Percentiles rank a stretch among this genome's conserved stretches.
Conservation (phyloP, 495 filamentous ascomycete genomes). For the Penicillium macrosclerotiorum region DNA sequence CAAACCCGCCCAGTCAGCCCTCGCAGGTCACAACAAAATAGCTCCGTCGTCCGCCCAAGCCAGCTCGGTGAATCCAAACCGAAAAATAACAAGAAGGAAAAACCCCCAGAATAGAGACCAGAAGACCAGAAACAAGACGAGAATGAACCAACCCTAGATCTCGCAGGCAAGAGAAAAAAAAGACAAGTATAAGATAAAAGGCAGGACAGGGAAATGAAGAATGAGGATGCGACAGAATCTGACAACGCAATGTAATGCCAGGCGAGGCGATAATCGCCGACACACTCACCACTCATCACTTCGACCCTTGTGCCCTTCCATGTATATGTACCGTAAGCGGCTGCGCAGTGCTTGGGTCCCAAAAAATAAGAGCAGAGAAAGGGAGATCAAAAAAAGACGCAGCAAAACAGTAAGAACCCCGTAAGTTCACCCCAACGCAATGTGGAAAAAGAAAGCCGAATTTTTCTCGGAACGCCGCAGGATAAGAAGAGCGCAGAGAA, state of each 20-base stretch:
- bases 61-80: slow-evolving; percentile 8
- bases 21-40: too few species aligned
- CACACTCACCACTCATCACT: too few species aligned
- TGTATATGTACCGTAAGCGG: too few species aligned
- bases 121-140: background rate
- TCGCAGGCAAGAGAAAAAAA: too few species aligned
- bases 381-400: slow-evolving; percentile 5
- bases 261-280: too few species aligned
- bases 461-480: slow-evolving; percentile 18
- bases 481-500: background rate
- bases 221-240: too few species aligned
- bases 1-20: too few species aligned
- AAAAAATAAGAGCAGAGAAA: slow-evolving; percentile 14
- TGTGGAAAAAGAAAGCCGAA: slow-evolving; percentile 11
- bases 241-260: too few species aligned
- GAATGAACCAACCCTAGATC: too few species aligned
- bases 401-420: background rate
- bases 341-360: background rate
- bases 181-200: too few species aligned
- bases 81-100: slow-evolving; percentile 3
- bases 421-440: slow-evolving; percentile 9
- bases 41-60: slow-evolving; percentile 14
- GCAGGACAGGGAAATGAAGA: too few species aligned
- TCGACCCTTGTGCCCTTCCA: too few species aligned
- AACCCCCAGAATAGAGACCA: background rate